phyloP scores from a whole-genome alignment of 2,329 filamentous ascomycete genomes.

The Calonectria pteridis region DNA sequence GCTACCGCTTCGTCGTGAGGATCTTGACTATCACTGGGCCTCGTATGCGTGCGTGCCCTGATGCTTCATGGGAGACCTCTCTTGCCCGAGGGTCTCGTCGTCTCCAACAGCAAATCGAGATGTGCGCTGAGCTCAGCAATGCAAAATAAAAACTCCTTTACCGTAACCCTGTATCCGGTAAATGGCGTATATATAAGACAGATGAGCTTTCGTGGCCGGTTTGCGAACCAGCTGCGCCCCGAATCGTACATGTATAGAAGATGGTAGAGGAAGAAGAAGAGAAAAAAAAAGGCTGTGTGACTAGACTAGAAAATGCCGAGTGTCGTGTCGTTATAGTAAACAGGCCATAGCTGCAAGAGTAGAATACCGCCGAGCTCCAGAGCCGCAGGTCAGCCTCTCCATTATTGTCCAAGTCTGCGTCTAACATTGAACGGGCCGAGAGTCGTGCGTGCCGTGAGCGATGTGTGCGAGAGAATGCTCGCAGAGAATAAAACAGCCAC shows the following conservation, averaged over 20 bases:
- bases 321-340: slow-evolving; percentile 1
- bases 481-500: not conserved
- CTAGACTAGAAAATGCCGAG: not conserved
- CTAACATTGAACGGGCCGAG: slow-evolving; percentile 5
- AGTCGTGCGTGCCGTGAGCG: not conserved
- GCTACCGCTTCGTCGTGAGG: not conserved
- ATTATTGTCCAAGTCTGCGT: not conserved
- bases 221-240: slow-evolving; percentile 6
- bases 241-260: slow-evolving; percentile 12
- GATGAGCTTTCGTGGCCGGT: not conserved
- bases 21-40: not conserved
- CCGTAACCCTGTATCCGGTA: slow-evolving; percentile 10
- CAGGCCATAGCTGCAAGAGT: not conserved
- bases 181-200: slow-evolving; percentile 10
- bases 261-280: not conserved
- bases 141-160: not conserved
- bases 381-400: slow-evolving; percentile 3
- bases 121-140: not conserved
- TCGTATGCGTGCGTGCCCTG: not conserved
- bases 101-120: not conserved
- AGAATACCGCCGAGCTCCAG: slow-evolving; percentile 14
- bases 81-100: not conserved
- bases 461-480: not conserved
- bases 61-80: not conserved
- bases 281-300: not conserved